phyloP scores from a whole-genome alignment of 2,329 filamentous ascomycete species.

The Aschersonia sp. region DNA sequence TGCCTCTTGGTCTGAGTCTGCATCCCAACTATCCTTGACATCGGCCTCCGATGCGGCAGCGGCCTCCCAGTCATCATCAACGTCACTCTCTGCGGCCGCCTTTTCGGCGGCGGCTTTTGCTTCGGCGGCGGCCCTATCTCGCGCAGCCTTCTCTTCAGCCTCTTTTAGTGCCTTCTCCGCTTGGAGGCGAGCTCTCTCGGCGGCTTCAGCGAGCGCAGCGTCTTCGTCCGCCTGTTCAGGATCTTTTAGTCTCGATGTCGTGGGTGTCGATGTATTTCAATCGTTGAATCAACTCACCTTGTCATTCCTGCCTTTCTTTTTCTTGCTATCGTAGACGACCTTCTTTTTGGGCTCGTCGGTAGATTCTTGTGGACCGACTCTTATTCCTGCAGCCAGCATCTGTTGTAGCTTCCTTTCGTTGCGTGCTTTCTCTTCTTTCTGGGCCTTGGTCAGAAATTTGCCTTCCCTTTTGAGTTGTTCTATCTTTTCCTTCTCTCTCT shows the following conservation, averaged over 20 bases:
- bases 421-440: slow-evolving; percentile 67
- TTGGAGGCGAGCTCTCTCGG: slow-evolving; percentile 52
- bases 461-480: slow-evolving; percentile 81
- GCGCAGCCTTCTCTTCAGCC: slow-evolving; percentile 44
- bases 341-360: slow-evolving; percentile 62
- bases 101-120: slow-evolving; percentile 39
- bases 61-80: slow-evolving; percentile 80
- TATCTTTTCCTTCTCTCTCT: slow-evolving; percentile 73
- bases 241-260: background rate
- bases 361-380: slow-evolving; percentile 47
- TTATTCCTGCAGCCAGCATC: slow-evolving; percentile 66
- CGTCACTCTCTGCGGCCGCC: slow-evolving; percentile 40
- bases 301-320: slow-evolving; percentile 50
- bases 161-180: slow-evolving; percentile 54
- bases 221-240: slow-evolving; percentile 55
- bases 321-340: slow-evolving; percentile 63
- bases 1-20: slow-evolving; percentile 60
- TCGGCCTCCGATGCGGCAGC: slow-evolving; percentile 59
- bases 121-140: slow-evolving; percentile 41
- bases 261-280: background rate
- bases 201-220: slow-evolving; percentile 63
- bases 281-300: slow-evolving; percentile 26
- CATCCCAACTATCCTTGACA: slow-evolving; percentile 93
- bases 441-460: slow-evolving; percentile 74
- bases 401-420: slow-evolving; percentile 72